Evolutionary conservation across 805 yeast species (phyloP).

Genomic region (Debaryomyces tyrocola): DNA sequence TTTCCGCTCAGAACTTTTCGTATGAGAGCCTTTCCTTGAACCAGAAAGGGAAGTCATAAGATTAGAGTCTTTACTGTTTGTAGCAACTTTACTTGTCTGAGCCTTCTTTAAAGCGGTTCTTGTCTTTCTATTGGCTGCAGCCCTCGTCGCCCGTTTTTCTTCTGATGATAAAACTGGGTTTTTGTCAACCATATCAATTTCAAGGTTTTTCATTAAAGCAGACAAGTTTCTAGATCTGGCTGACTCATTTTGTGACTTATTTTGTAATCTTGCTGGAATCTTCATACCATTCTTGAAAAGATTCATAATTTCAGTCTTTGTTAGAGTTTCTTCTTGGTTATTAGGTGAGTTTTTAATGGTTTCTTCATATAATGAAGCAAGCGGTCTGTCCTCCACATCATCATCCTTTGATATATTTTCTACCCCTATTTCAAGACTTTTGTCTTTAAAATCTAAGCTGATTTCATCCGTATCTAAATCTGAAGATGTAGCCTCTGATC

Average conservation of each 20-base stretch:
- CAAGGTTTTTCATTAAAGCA: constrained; percentile 14
- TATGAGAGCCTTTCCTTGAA: too few species aligned
- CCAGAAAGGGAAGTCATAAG: too few species aligned
- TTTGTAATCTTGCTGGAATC: constrained; percentile 4
- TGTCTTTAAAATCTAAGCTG: neutral
- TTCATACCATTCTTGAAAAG: constrained; percentile 22
- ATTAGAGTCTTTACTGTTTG: too few species aligned
- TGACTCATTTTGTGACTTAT: constrained; percentile 1
- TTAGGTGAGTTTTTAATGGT: neutral
- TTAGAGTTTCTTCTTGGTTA: constrained; percentile 4
- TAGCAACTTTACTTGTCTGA: neutral
- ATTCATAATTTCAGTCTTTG: constrained; percentile 17
- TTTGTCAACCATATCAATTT: constrained; percentile 23
- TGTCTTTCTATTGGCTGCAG: neutral
- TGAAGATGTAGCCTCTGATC: neutral
- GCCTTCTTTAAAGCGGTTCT: neutral
- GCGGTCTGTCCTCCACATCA: neutral
- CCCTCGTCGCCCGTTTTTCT: neutral
- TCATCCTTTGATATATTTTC: neutral
- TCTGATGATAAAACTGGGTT: constrained; percentile 8
- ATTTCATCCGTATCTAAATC: neutral
- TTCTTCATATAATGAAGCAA: neutral
- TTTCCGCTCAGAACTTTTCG: too few species aligned
- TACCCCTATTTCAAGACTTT: neutral
- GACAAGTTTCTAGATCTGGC: neutral